phyloP scores from a whole-genome alignment of 306 rosid species.

The Dryas octopetala region DNA sequence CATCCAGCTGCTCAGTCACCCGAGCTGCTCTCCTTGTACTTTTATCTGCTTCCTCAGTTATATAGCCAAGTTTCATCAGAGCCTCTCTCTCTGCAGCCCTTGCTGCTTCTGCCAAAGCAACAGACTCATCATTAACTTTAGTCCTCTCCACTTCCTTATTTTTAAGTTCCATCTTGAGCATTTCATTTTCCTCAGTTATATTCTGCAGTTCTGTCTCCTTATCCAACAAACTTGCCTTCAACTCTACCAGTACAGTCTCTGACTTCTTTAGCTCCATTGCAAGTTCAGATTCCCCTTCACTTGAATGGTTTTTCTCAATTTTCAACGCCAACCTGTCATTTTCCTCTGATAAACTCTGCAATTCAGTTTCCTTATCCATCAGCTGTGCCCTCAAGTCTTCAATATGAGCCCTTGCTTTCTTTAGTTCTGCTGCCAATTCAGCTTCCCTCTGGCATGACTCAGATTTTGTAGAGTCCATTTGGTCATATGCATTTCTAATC shows the following conservation, averaged over 20 bases:
- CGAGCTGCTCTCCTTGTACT: slow-evolving; percentile 51
- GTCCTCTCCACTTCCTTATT: slow-evolving; percentile 44
- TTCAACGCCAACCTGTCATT: slow-evolving; percentile 36
- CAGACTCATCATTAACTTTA: slow-evolving; percentile 37
- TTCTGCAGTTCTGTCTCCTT: slow-evolving; percentile 61
- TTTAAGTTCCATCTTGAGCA: slow-evolving; percentile 48
- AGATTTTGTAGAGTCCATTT: slow-evolving; percentile 54
- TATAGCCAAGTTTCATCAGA: slow-evolving; percentile 48
- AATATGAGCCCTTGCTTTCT: slow-evolving; percentile 41
- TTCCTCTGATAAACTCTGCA: slow-evolving; percentile 46
- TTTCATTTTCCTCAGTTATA: slow-evolving; percentile 52
- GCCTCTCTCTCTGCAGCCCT: slow-evolving; percentile 70
- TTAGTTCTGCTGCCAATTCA: slow-evolving; percentile 53
- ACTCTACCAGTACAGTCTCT: slow-evolving; percentile 51
- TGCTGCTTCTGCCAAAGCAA: slow-evolving; percentile 48
- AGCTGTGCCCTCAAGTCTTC: slow-evolving; percentile 58
- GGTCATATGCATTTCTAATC: slow-evolving; percentile 71
- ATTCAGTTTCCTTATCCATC: slow-evolving; percentile 56
- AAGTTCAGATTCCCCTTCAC: slow-evolving; percentile 44
- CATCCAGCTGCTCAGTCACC: slow-evolving; percentile 81
- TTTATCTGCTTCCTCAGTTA: slow-evolving; percentile 67
- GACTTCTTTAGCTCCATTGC: slow-evolving; percentile 42
- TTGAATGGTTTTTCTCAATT: slow-evolving; percentile 25
- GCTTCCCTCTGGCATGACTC: slow-evolving; percentile 56
- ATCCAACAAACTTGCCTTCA: slow-evolving; percentile 57